Evolutionary conservation across 1,139 yeast genomes (phyloP).

Genomic region (Wickerhamomyces sp.): DNA sequence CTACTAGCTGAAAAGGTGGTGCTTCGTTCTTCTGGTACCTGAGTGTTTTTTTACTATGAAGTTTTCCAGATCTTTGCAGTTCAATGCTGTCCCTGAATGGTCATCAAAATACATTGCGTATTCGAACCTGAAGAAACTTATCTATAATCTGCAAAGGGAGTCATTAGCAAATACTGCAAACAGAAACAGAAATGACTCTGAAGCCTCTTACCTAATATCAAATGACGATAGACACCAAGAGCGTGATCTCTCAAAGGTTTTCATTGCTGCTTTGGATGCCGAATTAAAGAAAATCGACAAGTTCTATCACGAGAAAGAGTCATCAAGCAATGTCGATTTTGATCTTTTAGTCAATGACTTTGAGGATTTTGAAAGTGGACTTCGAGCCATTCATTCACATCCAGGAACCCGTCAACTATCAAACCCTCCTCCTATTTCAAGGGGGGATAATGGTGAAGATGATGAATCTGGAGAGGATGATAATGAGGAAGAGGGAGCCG

Average conservation of each 20-base stretch:
- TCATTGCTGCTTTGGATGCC: constrained; percentile 25
- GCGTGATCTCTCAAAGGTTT: constrained; percentile 22
- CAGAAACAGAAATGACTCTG: constrained; percentile 16
- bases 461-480: constrained; percentile 8
- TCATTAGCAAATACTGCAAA: constrained; percentile 31
- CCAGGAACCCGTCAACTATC: neutral
- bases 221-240: constrained; percentile 12
- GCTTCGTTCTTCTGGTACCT: neutral
- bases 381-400: constrained; percentile 10
- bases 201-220: constrained; percentile 21
- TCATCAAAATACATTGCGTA: constrained; percentile 70
- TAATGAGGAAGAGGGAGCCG: neutral
- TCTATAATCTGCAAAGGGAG: constrained; percentile 61
- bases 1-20: too few relatives aligned
- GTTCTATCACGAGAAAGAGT: constrained; percentile 53
- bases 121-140: constrained; percentile 61
- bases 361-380: constrained; percentile 27
- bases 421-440: too few relatives aligned
- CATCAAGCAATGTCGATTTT: constrained; percentile 36
- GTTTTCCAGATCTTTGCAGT: constrained; percentile 70
- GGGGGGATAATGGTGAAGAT: constrained; percentile 9
- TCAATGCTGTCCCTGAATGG: constrained; percentile 80
- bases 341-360: constrained; percentile 18
- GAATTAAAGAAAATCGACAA: constrained; percentile 58
- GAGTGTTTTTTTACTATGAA: constrained; percentile 38